These are phyloP conservation scores for Cornus controversa DNA, from an alignment of 148 eudicot species.

Conservation along the genomic window DNA sequence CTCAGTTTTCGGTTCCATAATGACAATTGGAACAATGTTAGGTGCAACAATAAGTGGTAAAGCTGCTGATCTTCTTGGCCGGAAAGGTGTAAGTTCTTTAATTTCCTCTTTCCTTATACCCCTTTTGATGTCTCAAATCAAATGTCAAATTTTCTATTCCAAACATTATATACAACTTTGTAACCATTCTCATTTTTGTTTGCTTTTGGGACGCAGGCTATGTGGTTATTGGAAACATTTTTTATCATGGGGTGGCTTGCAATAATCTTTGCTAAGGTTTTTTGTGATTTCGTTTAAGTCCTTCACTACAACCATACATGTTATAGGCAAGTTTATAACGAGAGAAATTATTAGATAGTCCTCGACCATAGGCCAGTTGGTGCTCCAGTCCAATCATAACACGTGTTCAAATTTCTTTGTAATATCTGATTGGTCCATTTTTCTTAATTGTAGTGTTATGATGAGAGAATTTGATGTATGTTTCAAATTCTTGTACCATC, in stretches of 20 bases:
- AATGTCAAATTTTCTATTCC: background rate
- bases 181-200: background rate
- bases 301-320: no score
- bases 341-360: no score
- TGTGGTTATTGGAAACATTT: conserved; percentile 38
- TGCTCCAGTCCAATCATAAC: no score
- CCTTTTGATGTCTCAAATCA: no score
- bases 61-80: conserved; percentile 51
- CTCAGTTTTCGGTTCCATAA: conserved; percentile 23
- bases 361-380: no score
- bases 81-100: conserved; percentile 38
- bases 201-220: conserved; percentile 39
- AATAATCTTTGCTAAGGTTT: conserved; percentile 48
- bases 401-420: no score
- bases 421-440: no score
- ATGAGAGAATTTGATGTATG: no score
- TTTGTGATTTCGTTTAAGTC: background rate
- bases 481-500: no score
- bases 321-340: no score
- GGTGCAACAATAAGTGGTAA: conserved; percentile 56
- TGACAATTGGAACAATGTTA: conserved; percentile 51
- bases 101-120: background rate
- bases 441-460: no score
- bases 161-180: no score
- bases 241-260: conserved; percentile 48